Evolutionary conservation across 768 basidiomycete genomes (phyloP), one percentile per base, ranked within the genome.

Genomic region (Xerocomellus intermedius): DNA sequence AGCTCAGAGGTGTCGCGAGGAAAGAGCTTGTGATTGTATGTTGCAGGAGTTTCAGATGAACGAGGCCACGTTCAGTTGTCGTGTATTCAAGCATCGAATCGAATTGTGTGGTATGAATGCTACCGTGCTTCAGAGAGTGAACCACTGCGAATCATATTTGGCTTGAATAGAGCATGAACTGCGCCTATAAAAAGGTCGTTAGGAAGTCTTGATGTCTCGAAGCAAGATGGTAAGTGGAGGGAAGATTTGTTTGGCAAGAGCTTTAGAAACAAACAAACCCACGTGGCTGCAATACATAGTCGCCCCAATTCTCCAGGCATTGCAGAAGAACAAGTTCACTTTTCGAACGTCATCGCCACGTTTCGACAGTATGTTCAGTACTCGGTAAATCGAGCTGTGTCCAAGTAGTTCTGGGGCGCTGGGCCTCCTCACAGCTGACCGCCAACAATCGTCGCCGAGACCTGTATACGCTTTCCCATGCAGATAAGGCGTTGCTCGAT

Each of bases 81-180:
- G 28, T 28, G 32, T 33, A 33, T 33, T 13, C n/a, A n/a, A n/a
- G 12, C 10, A 17, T 16, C 35, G 14, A 36, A 16, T 35, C 6
- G 35, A 35, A 35, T n/a, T 35, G 6, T 7, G 33, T 35, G 13
- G 13, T 14, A 16, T 35, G 14, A 16, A 16, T 9, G 14, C 33
- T 7, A 36, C 7, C 2, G 35, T 36, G 35, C 14, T 35, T 35
- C 14, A 3, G 33, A 14, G 0, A 13, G 33, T n/a, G 12, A 33
- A 13, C 13, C 13, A 10, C 30, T 30, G 8, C 30, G 30, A 30
- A 30, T 30, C 30, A 30, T 10, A n/a, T n/a, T n/a, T n/a, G n/a
- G n/a, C n/a, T n/a, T n/a, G n/a, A n/a, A 69, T 93, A 92, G 30
- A 93, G 79, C 89, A 92, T 94, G 17, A 89, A 92, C 73, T 96